Base-by-base conservation (phyloP, 352 stramenopile genomes). In the Phytopythium oedochilum region DNA sequence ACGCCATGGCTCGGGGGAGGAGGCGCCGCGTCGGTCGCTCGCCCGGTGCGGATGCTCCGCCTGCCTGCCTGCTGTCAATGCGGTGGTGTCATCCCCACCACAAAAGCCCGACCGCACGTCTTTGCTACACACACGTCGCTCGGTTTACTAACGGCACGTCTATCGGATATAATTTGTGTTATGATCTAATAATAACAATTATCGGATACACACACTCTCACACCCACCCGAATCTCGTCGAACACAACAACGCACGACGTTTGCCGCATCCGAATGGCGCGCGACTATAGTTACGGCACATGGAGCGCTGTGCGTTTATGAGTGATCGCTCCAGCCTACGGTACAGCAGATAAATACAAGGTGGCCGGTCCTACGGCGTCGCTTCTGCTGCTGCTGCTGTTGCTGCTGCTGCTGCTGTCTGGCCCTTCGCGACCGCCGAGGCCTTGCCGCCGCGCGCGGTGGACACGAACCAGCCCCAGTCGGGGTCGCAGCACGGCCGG, bases 381-480 rank as follows among this genome's bases (percentile, higher is more conserved):
- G 25, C 11, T 6, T 29, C 12, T 38, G n/a, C 34, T 29, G 34
- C 22, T 5, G n/a, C 22, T 6, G 9, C 47, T 40, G 47, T 3
- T 53, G 29, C 29, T 25, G 35, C n/a, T 29, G 23, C 14, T 25
- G 25, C 26, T 38, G 45, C 17, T 4, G 28, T 3, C 25, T 31
- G 11, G 2, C 15, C 15, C 32, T 31, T 32, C 10, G 20, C 14
- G 11, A 4, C 7, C 29, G 18, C 29, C 32, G 22, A 17, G 20
- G 2, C 22, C 32, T 43, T 44, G 23, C 34, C 48, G 49, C 49
- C 48, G 49, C 49, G 49, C 15, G 20, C 26, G 25, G 53, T 54
- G 55, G 64, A 55, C 18, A 83, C 75, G 53, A 87, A 91, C 76
- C 77, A 89, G 9, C 81, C 81, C 81, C 81, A 91, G 23, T 75